A percentile compares a stretch with the other conserved stretches of the same genome.
Conservation (phyloP, 2,329 filamentous ascomycete species). For the Neoarthrinium moseri region DNA sequence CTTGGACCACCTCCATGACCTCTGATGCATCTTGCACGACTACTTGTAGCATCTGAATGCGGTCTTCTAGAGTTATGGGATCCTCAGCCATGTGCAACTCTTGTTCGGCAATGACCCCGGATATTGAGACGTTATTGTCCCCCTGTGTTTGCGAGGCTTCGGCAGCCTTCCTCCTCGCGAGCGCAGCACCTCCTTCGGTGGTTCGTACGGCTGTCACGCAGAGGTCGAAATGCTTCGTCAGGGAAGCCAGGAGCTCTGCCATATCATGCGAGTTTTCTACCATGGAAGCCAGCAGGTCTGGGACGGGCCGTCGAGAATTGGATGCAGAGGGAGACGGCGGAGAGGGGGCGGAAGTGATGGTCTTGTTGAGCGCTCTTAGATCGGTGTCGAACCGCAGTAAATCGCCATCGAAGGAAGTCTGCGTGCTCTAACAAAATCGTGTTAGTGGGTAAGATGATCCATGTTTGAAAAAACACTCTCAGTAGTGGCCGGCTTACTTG, state of each 20-base stretch:
- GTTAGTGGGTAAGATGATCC: not conserved
- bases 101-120: constrained; percentile 62
- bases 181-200: constrained; percentile 75
- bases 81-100: constrained; percentile 53
- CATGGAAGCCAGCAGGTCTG: constrained; percentile 58
- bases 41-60: constrained; percentile 79
- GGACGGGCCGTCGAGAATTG: constrained; percentile 40
- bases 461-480: not conserved
- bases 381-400: constrained; percentile 74
- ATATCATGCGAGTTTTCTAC: constrained; percentile 77
- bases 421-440: constrained; percentile 46
- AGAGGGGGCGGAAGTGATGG: constrained; percentile 43
- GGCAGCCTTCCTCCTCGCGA: constrained; percentile 66
- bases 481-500: constrained; percentile 46
- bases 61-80: constrained; percentile 72
- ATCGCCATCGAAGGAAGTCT: constrained; percentile 74
- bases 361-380: constrained; percentile 62
- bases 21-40: constrained; percentile 69
- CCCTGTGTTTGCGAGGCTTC: constrained; percentile 54
- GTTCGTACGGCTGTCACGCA: constrained; percentile 89
- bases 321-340: constrained; percentile 33
- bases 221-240: constrained; percentile 88
- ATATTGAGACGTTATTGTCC: constrained; percentile 57
- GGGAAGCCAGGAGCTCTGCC: constrained; percentile 74
- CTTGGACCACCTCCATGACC: constrained; percentile 64